Base-by-base conservation (phyloP, 306 rosid species). In the Gillenia trifoliata region DNA sequence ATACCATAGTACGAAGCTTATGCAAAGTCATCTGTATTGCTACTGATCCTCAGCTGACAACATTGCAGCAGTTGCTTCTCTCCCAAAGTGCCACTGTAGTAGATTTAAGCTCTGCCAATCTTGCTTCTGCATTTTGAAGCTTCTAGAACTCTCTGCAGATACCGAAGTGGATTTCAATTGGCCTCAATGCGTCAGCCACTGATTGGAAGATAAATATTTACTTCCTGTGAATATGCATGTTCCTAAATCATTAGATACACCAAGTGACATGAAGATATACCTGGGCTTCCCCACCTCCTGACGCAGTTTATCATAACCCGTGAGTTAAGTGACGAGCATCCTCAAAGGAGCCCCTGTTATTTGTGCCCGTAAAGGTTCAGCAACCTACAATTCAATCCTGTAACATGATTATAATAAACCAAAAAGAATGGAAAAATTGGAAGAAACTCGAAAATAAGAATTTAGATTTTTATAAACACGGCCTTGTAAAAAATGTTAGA, bases 121-220 rank as follows among this genome's bases (percentile, higher is more conserved):
- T 93, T 31, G 86, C 80, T 75, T 93, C 98, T 71, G 97, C 96
- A 80, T 66, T 91, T 80, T 93, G 90, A 88, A 89, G 93, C 82
- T 87, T 91, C 77, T 69, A 9, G 92, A 83, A 85, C 85, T 84
- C 77, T 93, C 98, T 68, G 89, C 84, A 77, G 93, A 88, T 76
- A 85, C 66, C 70, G 98, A 88, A 77, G n/a, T 84, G 70, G 88
- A 88, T 86, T 93, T 93, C 71, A 92, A 83, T 81, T 76, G 87
- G 98, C 88, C 93, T 89, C 91, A 88, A 83, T 79, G 91, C 98
- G 80, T 93, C 97, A 55, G 89, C 90, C 76, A 91, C 98, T 96
- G 91, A 84, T 75, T 78, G 76, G 83, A 81, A 78, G 77, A 76
- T 77, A 71, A 82, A 68, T 71, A 36, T 25, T 3, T 26, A 2